Conservation (phyloP, 2,329 filamentous ascomycete species). For the Alternaria sp. region DNA sequence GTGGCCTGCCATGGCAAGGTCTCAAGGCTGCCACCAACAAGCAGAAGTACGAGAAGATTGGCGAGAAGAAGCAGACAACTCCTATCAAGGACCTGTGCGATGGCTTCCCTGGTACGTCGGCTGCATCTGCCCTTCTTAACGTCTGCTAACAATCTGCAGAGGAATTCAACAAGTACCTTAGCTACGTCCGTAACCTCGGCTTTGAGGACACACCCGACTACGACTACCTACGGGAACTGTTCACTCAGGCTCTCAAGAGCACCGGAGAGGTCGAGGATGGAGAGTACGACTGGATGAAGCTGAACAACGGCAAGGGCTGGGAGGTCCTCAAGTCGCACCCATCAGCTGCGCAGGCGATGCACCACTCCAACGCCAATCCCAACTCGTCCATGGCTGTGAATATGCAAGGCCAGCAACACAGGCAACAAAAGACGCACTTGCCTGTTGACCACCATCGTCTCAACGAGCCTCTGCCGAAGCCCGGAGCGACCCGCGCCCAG, state of each 20-base stretch:
- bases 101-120: slow-evolving; percentile 76
- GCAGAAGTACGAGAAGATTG: slow-evolving; percentile 99
- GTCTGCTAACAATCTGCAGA: slow-evolving; percentile 61
- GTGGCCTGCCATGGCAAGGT: slow-evolving; percentile 73
- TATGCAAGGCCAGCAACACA: slow-evolving; percentile 75
- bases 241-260: slow-evolving; percentile 94
- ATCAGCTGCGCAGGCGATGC: slow-evolving; percentile 73
- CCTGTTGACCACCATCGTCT: slow-evolving; percentile 56
- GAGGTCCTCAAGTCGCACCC: slow-evolving; percentile 77
- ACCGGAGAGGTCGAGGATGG: slow-evolving; percentile 95
- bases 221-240: slow-evolving; percentile 94
- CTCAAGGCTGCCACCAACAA: slow-evolving; percentile 77
- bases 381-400: slow-evolving; percentile 84
- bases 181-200: slow-evolving; percentile 94
- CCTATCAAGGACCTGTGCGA: slow-evolving; percentile 96
- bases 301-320: slow-evolving; percentile 92
- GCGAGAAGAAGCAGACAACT: slow-evolving; percentile 99
- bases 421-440: slow-evolving; percentile 63
- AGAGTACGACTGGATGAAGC: slow-evolving; percentile 99
- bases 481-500: slow-evolving; percentile 67
- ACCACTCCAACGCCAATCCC: slow-evolving; percentile 78
- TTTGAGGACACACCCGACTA: slow-evolving; percentile 99
- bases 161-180: slow-evolving; percentile 97
- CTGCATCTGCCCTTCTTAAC: neutral
- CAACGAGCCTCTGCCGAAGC: slow-evolving; percentile 63